Base-by-base conservation (phyloP, 805 yeast genomes). In the Cyberlindnera mycetangii region DNA sequence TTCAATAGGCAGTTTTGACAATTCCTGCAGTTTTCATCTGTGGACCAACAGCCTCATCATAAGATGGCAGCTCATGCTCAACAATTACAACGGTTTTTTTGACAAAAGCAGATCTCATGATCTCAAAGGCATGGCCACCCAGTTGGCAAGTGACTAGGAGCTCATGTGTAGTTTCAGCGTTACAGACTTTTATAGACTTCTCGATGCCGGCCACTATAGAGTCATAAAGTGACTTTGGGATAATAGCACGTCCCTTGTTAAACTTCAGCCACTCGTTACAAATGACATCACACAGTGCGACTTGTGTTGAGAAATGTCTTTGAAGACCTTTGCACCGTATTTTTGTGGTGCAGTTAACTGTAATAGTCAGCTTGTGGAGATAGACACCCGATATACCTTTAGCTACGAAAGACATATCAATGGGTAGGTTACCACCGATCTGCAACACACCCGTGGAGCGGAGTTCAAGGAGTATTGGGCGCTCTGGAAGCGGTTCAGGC, bases 21-120 rank as follows among this genome's bases (percentile, higher is more conserved):
- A 47, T 47, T 16, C 47, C 47, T 2, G 47, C 34, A 5, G 41
- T 7, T 16, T n/a, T 27, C 42, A 42, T 19, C 37, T 42, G 47
- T 12, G 47, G 50, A 6, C 44, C 49, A 11, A 46, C 45, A 22
- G 39, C 46, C 24, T 47, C 50, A 8, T 47, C 50, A 32, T 47
- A 47, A 19, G 40, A 22, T 3, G 50, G 50, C 14, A 47, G 28
- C 15, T 42, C 50, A 20, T 42, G 47, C 27, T 47, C 47, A 5
- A 39, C 47, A 19, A 47, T 32, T n/a, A 43, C 32, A 6, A 47
- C 38, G 5, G 33, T 21, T 30, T 43, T 43, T 11, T 10, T 19
- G 3, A 47, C 45, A 6, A 12, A 14, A 4, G 34, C 35, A 8
- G 19, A n/a, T 18, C 31, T 30, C 6, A 17, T 17, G 12, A 24